A percentile compares a stretch with the other conserved stretches of the same genome.
Evolutionary conservation across 306 rosid species (phyloP).

Genomic region (Ceratonia siliqua): DNA sequence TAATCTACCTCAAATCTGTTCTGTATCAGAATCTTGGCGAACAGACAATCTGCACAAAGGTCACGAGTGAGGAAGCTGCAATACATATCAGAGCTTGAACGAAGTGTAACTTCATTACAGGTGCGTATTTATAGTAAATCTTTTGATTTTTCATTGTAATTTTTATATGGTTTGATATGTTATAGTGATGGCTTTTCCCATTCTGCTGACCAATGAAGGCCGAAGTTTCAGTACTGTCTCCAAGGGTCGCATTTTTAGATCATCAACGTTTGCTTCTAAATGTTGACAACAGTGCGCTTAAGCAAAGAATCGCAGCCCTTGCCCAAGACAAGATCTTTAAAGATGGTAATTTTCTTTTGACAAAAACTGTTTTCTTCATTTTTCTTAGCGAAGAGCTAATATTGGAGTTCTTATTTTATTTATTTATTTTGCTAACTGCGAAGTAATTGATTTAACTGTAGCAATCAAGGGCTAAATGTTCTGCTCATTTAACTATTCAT

Average conservation of each 20-base stretch:
- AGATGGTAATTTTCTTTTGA: conserved; percentile 60
- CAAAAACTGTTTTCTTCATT: background rate
- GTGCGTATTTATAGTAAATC: conserved; percentile 27
- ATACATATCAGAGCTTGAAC: conserved; percentile 93
- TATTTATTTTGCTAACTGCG: background rate
- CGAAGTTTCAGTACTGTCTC: conserved; percentile 90
- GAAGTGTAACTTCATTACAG: conserved; percentile 93
- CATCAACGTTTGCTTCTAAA: conserved; percentile 96
- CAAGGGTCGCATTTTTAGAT: conserved; percentile 91
- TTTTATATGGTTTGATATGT: background rate
- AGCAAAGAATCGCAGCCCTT: conserved; percentile 98
- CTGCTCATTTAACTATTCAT: background rate
- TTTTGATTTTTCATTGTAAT: background rate
- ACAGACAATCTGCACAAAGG: conserved; percentile 97
- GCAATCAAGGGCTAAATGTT: background rate
- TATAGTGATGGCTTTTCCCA: background rate
- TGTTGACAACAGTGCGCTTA: conserved; percentile 95
- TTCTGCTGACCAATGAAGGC: conserved; percentile 57
- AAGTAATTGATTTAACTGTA: background rate
- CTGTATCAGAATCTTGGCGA: conserved; percentile 81
- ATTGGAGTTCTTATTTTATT: background rate
- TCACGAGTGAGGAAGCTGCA: conserved; percentile 97
- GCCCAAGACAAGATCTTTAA: conserved; percentile 96
- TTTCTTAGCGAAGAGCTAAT: background rate
- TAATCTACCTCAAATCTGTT: background rate